A percentile compares a stretch with the other conserved stretches of the same genome.
phyloP scores from a whole-genome alignment of 345 rosid genomes.

The Arabidopsis thaliana region TAIR10.1 NC_003074.8:17831001-17831500 shows the following conservation, averaged over 20 bases:
- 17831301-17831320: slow-evolving; percentile 19
- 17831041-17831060: slow-evolving; percentile 16
- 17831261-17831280: slow-evolving; percentile 44
- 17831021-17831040: slow-evolving; percentile 11
- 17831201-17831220: slow-evolving; percentile 47
- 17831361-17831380: slow-evolving; percentile 35
- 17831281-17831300: slow-evolving; percentile 46
- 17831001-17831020: slow-evolving; percentile 22
- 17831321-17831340: slow-evolving; percentile 33
- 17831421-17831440: slow-evolving; percentile 48
- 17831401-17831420: slow-evolving; percentile 52
- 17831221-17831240: slow-evolving; percentile 39
- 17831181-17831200: slow-evolving; percentile 62
- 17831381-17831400: slow-evolving; percentile 46
- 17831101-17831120: slow-evolving; percentile 2
- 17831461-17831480: slow-evolving; percentile 47
- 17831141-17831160: background rate
- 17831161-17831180: slow-evolving; percentile 14
- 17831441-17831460: slow-evolving; percentile 46
- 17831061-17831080: slow-evolving; percentile 16
- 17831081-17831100: slow-evolving; percentile 12
- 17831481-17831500: slow-evolving; percentile 42
- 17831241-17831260: slow-evolving; percentile 38
- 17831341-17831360: slow-evolving; percentile 26
- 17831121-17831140: slow-evolving; percentile 20